Percentiles rank a stretch among this genome's conserved stretches.
These are phyloP conservation scores for Cladosporium sp. DNA, from an alignment of 2,329 filamentous ascomycete species.

Conservation along the genomic window DNA sequence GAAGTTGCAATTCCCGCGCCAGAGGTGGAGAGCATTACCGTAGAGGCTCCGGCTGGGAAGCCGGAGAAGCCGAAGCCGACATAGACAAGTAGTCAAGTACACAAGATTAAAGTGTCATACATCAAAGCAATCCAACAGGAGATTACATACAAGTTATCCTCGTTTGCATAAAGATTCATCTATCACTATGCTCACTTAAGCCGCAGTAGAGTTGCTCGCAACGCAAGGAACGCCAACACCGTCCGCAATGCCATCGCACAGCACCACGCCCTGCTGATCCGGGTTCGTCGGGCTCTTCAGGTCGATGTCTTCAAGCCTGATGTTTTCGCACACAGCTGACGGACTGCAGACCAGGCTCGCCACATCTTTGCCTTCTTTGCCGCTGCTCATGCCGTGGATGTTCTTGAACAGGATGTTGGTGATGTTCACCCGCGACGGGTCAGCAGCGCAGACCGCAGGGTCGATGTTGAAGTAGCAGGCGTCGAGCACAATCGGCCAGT, in stretches of 20 bases:
- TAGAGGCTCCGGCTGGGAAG: conserved; percentile 22
- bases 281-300: conserved; percentile 45
- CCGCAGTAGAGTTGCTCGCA: background rate
- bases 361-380: conserved; percentile 50
- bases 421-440: conserved; percentile 53
- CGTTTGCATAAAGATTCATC: too few relatives aligned
- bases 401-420: conserved; percentile 55
- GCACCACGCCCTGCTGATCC: conserved; percentile 30
- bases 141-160: too few relatives aligned
- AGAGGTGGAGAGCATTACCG: conserved; percentile 17
- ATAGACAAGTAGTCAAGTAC: background rate
- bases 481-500: conserved; percentile 53
- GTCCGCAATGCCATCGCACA: conserved; percentile 45
- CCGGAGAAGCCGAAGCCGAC: conserved; percentile 21
- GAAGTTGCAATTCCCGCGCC: conserved; percentile 45
- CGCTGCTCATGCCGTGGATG: conserved; percentile 51
- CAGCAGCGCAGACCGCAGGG: conserved; percentile 44
- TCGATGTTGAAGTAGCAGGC: conserved; percentile 58
- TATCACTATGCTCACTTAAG: background rate
- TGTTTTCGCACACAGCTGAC: conserved; percentile 51
- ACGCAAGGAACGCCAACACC: conserved; percentile 27
- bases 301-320: conserved; percentile 50
- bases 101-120: too few relatives aligned
- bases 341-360: conserved; percentile 52
- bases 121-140: too few relatives aligned